phyloP scores from a whole-genome alignment of 2,329 filamentous ascomycete genomes.

The Aspergillus phoenicis region DNA sequence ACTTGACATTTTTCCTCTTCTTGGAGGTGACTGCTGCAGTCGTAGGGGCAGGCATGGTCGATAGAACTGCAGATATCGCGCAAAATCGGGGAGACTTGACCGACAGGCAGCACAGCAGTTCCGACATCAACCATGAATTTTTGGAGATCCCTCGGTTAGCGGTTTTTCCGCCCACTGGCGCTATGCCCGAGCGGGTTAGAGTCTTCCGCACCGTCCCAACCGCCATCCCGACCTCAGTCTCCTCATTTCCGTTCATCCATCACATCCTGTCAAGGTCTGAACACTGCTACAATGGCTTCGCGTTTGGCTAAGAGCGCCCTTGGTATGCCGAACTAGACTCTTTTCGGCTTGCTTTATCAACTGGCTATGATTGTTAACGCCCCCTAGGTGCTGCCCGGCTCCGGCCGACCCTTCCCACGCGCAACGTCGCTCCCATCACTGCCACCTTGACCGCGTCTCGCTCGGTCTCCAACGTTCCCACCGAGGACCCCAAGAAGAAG shows the following conservation, averaged over 20 bases:
- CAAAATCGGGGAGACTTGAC: neutral
- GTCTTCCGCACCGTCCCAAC: slow-evolving; percentile 40
- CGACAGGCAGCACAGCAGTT: slow-evolving; percentile 3
- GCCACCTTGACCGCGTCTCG: slow-evolving; percentile 68
- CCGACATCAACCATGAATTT: slow-evolving; percentile 26
- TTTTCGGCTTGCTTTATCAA: slow-evolving; percentile 18
- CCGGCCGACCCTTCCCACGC: slow-evolving; percentile 76
- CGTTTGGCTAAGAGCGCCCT: slow-evolving; percentile 93
- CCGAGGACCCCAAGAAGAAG: slow-evolving; percentile 93
- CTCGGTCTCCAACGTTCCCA: slow-evolving; percentile 74
- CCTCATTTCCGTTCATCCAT: slow-evolving; percentile 44
- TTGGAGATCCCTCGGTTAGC: slow-evolving; percentile 32
- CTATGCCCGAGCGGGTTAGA: slow-evolving; percentile 37
- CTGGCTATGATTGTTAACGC: slow-evolving; percentile 37
- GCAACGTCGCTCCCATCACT: slow-evolving; percentile 73
- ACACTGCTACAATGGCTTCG: slow-evolving; percentile 86
- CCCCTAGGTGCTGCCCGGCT: slow-evolving; percentile 81
- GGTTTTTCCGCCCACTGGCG: slow-evolving; percentile 35
- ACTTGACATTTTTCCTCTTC: slow-evolving; percentile 45
- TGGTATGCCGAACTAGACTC: slow-evolving; percentile 65
- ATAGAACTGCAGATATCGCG: slow-evolving; percentile 27
- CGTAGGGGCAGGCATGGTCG: slow-evolving; percentile 33
- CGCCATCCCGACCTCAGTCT: slow-evolving; percentile 45
- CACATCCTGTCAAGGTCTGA: slow-evolving; percentile 54
- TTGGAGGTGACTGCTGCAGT: slow-evolving; percentile 35